Evolutionary conservation across 2,329 filamentous ascomycete genomes (phyloP), one percentile per base, ranked within the genome.

Genomic region (Aureobasidium sp.): DNA sequence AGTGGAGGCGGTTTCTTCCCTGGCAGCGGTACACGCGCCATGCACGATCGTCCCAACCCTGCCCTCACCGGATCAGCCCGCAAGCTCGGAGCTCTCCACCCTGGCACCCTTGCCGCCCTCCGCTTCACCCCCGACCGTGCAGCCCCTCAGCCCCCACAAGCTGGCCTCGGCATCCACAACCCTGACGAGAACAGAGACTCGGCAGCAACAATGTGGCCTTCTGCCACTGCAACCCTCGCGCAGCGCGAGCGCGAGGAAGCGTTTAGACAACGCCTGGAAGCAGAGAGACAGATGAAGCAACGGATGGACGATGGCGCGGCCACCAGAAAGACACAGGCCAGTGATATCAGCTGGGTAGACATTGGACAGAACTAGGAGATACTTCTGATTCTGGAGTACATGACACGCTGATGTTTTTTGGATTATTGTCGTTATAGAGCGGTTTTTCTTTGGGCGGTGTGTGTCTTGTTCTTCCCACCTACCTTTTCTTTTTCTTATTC

Each of bases 1-100:
- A 78, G 79, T 45, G 80, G 86, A 53, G 81, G 87, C 69, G 79
- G 83, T 47, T 73, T 74, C 70, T 74, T 74, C 65, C 72, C 72
- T 17, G 71, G 71, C 51, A 65, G 57, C 12, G 57, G 57, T 15
- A 60, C 57, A 31, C 57, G 57, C n/a, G 57, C 57, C 34, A 49
- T 60, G 9, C 45, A 60, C 25, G 45, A 60, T 17, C 57, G 57
- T 20, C 52, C 52, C 11, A 37, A 36, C 29, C 39, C 53, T 11
- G 53, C 39, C 17, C 41, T 41, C 36, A 20, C 17, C 11, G 47
- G 36, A 20, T 15, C 27, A 11, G 44, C 51, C 11, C 48, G 60
- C 51, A 62, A 62, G 11, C 20, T 62, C 8, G 60, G 60, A 17
- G 41, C 49, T 12, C 51, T 62, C 8, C 60, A 62, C 34, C 60